Evolutionary conservation across 2,329 filamentous ascomycete genomes (phyloP).

Genomic region (Acrodontium crateriforme): DNA sequence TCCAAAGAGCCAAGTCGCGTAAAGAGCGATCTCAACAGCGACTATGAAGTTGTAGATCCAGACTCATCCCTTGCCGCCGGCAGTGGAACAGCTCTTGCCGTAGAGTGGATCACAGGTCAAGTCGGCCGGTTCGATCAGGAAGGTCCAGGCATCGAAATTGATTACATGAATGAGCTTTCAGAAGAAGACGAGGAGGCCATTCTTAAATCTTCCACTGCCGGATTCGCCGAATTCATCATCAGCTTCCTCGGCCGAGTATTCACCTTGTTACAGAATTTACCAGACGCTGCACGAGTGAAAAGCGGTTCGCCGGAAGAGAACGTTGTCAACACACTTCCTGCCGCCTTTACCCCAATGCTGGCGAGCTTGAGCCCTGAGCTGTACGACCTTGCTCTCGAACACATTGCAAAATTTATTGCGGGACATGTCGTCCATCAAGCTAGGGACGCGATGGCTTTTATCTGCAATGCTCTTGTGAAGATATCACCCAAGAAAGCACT

Average conservation of each 20-base stretch:
- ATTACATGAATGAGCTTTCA: slow-evolving; percentile 68
- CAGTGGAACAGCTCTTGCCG: slow-evolving; percentile 46
- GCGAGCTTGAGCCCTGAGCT: slow-evolving; percentile 83
- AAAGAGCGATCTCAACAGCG: slow-evolving; percentile 19
- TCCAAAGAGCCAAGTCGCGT: slow-evolving; percentile 41
- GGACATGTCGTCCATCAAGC: slow-evolving; percentile 95
- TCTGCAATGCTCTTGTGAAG: slow-evolving; percentile 91
- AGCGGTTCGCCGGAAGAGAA: slow-evolving; percentile 92
- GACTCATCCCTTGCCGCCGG: slow-evolving; percentile 5
- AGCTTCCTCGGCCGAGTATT: slow-evolving; percentile 90
- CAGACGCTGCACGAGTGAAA: slow-evolving; percentile 75
- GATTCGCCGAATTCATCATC: slow-evolving; percentile 82
- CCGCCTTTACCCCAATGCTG: slow-evolving; percentile 79
- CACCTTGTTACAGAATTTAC: slow-evolving; percentile 85
- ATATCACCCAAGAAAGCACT: slow-evolving; percentile 88
- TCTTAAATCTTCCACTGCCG: slow-evolving; percentile 82
- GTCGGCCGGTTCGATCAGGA: slow-evolving; percentile 88
- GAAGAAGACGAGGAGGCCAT: slow-evolving; percentile 82
- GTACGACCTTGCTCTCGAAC: slow-evolving; percentile 82
- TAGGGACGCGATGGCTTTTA: slow-evolving; percentile 95
- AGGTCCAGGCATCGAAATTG: slow-evolving; percentile 69
- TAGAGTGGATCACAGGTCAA: slow-evolving; percentile 88
- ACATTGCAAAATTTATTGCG: slow-evolving; percentile 80
- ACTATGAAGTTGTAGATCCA: slow-evolving; percentile 17
- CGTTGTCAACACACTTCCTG: slow-evolving; percentile 87